Conservation (phyloP, 129 eudicot genomes). For the Flaveria brownii region DNA sequence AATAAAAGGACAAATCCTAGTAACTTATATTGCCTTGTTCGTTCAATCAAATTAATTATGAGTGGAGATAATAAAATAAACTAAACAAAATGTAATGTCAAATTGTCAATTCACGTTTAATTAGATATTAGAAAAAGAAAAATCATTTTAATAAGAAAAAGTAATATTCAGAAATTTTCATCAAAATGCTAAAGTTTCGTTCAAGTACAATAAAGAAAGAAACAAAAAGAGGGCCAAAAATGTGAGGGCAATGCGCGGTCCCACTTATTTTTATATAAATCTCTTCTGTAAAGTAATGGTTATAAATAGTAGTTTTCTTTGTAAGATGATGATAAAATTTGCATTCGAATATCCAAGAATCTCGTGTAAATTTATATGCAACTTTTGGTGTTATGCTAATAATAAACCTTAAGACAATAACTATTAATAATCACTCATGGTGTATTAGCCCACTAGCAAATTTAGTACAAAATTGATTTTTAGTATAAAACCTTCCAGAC, state of each 20-base stretch:
- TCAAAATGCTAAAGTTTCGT: neutral
- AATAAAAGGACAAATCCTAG: constrained; percentile 23
- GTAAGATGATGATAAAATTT: neutral
- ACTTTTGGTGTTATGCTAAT: neutral
- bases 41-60: constrained; percentile 16
- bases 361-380: neutral
- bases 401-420: neutral
- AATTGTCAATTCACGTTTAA: neutral
- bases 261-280: constrained; percentile 28
- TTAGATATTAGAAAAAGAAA: neutral
- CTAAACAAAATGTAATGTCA: neutral
- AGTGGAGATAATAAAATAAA: constrained; percentile 9
- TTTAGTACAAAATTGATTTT: too few relatives aligned
- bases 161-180: constrained; percentile 8
- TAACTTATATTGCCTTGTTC: constrained; percentile 27
- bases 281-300: constrained; percentile 30
- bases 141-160: neutral
- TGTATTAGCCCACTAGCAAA: neutral
- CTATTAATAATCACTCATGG: too few relatives aligned
- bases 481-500: too few relatives aligned
- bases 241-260: constrained; percentile 33
- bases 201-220: constrained; percentile 39
- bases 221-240: constrained; percentile 40
- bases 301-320: neutral
- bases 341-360: constrained; percentile 17